These are phyloP conservation scores for Aspergillus versicolor DNA, from an alignment of 2,329 filamentous ascomycete genomes.

Conservation along the genomic window DNA sequence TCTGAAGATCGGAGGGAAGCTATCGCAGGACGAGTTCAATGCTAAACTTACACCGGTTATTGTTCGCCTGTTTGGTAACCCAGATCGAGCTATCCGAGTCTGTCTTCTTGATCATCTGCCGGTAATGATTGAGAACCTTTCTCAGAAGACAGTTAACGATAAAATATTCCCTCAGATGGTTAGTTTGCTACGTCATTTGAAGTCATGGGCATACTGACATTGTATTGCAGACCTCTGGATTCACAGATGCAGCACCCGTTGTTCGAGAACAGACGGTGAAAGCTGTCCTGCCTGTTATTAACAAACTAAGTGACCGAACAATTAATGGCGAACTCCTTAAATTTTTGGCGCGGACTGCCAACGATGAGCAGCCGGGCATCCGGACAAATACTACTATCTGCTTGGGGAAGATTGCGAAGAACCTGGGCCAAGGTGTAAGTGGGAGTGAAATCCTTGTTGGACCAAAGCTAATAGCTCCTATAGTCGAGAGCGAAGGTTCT, in stretches of 20 bases:
- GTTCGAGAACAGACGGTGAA: slow-evolving; percentile 96
- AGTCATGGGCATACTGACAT: neutral
- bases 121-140: slow-evolving; percentile 84
- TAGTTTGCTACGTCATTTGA: slow-evolving; percentile 22
- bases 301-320: slow-evolving; percentile 85
- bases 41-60: slow-evolving; percentile 79
- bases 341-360: slow-evolving; percentile 91
- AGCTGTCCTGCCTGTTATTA: slow-evolving; percentile 81
- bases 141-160: slow-evolving; percentile 88
- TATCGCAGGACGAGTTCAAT: slow-evolving; percentile 88
- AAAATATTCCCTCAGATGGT: slow-evolving; percentile 96
- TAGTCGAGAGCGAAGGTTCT: slow-evolving; percentile 84
- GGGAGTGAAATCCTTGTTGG: slow-evolving; percentile 9
- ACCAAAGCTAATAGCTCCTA: slow-evolving; percentile 25
- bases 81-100: slow-evolving; percentile 87
- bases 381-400: slow-evolving; percentile 98
- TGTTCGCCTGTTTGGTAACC: slow-evolving; percentile 82
- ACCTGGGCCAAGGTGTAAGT: slow-evolving; percentile 65
- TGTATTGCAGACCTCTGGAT: slow-evolving; percentile 72
- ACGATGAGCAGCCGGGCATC: slow-evolving; percentile 96
- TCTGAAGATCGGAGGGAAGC: slow-evolving; percentile 84
- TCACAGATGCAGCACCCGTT: slow-evolving; percentile 85
- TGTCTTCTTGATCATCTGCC: slow-evolving; percentile 86
- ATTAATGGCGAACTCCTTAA: slow-evolving; percentile 91
- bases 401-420: slow-evolving; percentile 90